Percentiles rank a stretch among this genome's conserved stretches.
Conservation (phyloP, 108 stramenopile species). For the Phaeodactylum tricornutum region DNA sequence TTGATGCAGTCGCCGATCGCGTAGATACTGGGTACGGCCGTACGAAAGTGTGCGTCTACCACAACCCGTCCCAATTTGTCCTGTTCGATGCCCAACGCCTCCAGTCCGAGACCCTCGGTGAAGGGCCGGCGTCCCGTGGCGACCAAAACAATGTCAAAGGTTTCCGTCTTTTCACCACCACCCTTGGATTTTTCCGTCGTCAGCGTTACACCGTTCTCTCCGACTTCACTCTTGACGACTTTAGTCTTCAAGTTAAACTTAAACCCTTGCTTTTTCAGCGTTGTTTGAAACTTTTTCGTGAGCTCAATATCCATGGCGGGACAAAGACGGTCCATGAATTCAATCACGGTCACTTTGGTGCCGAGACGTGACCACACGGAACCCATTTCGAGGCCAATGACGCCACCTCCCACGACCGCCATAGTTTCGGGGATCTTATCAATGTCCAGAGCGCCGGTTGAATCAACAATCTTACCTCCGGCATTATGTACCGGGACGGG, state of each 20-base stretch:
- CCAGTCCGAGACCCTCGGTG: slow-evolving; percentile 94
- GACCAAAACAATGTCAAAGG: slow-evolving; percentile 93
- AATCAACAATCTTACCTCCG: slow-evolving; percentile 93
- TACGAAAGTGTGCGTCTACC: slow-evolving; percentile 95
- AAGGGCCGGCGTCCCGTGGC: slow-evolving; percentile 98
- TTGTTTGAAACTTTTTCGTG: slow-evolving; percentile 90
- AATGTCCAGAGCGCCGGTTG: slow-evolving; percentile 97
- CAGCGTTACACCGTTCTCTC: slow-evolving; percentile 70
- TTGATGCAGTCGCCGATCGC: slow-evolving; percentile 98
- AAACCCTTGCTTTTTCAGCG: slow-evolving; percentile 97
- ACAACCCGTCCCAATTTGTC: slow-evolving; percentile 95
- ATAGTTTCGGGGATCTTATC: slow-evolving; percentile 77
- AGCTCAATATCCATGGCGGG: slow-evolving; percentile 95
- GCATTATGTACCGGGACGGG: slow-evolving; percentile 98
- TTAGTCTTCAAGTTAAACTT: slow-evolving; percentile 96
- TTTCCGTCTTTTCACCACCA: slow-evolving; percentile 64
- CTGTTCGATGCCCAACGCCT: slow-evolving; percentile 87
- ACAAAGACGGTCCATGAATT: slow-evolving; percentile 94
- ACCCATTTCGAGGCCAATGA: slow-evolving; percentile 99
- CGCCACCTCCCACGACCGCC: slow-evolving; percentile 97
- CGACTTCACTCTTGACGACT: slow-evolving; percentile 84
- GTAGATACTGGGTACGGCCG: slow-evolving; percentile 87
- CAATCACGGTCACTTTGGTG: slow-evolving; percentile 94
- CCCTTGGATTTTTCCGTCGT: slow-evolving; percentile 88
- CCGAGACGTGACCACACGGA: slow-evolving; percentile 97